Evolutionary conservation across 1,284 basidiomycete species (phyloP), one percentile per base, ranked within the genome.

Genomic region (Marasmius tenuissimus): DNA sequence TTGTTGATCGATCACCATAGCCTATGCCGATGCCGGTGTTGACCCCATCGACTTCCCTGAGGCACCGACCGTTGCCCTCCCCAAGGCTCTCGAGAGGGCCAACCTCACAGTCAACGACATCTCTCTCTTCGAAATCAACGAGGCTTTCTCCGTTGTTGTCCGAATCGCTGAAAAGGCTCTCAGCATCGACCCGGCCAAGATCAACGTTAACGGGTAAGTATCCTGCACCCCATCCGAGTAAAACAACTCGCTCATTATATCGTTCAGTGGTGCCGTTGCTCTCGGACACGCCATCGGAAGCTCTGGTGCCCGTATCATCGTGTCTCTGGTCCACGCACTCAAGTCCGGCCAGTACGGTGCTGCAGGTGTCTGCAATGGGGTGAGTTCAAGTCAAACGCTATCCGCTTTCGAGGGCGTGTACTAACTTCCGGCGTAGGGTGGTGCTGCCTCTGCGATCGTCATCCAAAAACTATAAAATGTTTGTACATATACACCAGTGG

Each of bases 321-420:
- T 99, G 52, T 95, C 97, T 10, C 86, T 99, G 39, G 83, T 94
- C 9, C 97, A 99, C 74, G 88, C 91, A 11, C 85, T 99, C 67
- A 91, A 98, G 83, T 78, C 89, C n/a, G 97, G 97, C 57, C 85
- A 99, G 81, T 98, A 97, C 72, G 97, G 97, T 71, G 94, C 94
- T 61, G 97, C 97, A 37, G 96, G 92, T 77, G 92, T 99, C 70
- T 99, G 97, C 87, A 99, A 99, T 75, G 96, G 96, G 67, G 93
- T 94, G 76, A 73, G 93, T 82, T 12, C 34, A 60, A 38, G 62
- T 52, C 49, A 16, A 42, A 58, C 22, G 58, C 35, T 57, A 38
- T 35, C 62, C 37, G 42, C 56, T 65, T 64, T 16, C 53, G 11
- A 42, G 27, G 22, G 2, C 39, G 5, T 18, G 10, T 50, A 49